Base-by-base conservation (phyloP, 2,329 filamentous ascomycete species). In the Beauveria scarabaeidicola region DNA sequence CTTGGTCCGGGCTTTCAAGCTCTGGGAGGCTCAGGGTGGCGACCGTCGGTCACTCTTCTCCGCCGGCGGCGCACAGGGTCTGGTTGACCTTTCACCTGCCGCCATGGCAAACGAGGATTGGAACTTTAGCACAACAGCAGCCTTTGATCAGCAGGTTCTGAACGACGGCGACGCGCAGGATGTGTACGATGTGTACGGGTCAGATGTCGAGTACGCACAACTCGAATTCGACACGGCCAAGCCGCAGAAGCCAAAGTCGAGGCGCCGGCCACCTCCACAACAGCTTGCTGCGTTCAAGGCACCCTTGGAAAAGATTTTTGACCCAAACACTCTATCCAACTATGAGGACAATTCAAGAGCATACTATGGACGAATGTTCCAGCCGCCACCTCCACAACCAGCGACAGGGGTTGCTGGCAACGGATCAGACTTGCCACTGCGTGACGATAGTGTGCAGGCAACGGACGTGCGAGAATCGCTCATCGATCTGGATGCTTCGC, bases 1-100 rank as follows among this genome's bases (percentile, higher is more conserved):
- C 61, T 77, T 93, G 1, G 86, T 93, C 10, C 82, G 84, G 64
- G 85, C 83, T 13, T 93, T 88, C 73, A 87, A 85, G 68, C 69
- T 86, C 21, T 93, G 89, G 89, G 89, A 92, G 70, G 81, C 85
- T 8, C 81, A 84, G 65, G 89, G 89, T 25, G 89, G 89, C 29
- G 84, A 83, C 64, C 81, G 89, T 50, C 83, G 82, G 63, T 87
- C 85, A 17, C 74, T 88, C 1, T 88, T 88, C 63, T 78, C 78
- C 6, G 72, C 77, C 3, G 81, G 81, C 23, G 85, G 84, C 61
- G 84, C 83, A 2, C 81, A 84, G 63, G 79, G 75, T 1, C 76
- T 79, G 13, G 72, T 73, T 1, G 76, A 80, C 27, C 66, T 78
- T 19, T 70, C 72, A 1, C 74, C 77, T 3, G 75, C 75, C 1